Base-by-base conservation (phyloP, 1,284 basidiomycete species). In the Mycosarcoma mackinlayi region DNA sequence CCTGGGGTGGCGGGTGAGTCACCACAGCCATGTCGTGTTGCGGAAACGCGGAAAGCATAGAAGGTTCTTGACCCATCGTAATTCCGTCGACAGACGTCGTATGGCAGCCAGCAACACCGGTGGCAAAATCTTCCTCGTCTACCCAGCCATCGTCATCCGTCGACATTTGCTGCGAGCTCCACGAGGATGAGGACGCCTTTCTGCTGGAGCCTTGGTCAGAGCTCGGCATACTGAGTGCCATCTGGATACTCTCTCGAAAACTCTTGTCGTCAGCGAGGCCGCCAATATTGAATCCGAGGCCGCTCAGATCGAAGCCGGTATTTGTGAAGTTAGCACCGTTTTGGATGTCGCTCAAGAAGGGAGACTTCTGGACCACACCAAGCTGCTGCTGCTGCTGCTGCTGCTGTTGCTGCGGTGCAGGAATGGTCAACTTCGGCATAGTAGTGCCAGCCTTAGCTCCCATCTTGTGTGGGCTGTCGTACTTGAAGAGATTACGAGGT, bases 111-210 rank as follows among this genome's bases (percentile, higher is more conserved):
- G 14, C 19, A 44, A 38, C 7, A 0, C 16, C 9, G 21, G 21
- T n/a, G 11, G 13, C 23, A 7, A 19, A 40, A 1, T 64, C 57
- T 18, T 70, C 67, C 13, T 57, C 57, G 31, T 70, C 61, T 0
- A 61, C 39, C 67, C 67, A 70, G 3, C 45, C 67, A 47, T 64
- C 61, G 51, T 65, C 61, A 55, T 56, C 63, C 63, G 56, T 64
- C 57, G 61, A 34, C 35, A 7, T 9, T 18, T 24, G 27, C n/a
- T 34, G 14, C 1, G 53, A 35, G 3, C 7, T 23, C 53, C 53
- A 60, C 37, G 52, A 58, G 50, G 55, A 54, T 3, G 21, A 35
- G 19, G 63, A 60, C 4, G 9, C 35, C 16, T 23, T 52, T 11
- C 63, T 31, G 19, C 45, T 31, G 11, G 19, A 25, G 0, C 19